These are phyloP conservation scores for Ilyonectria sp. DNA, from an alignment of 2,329 filamentous ascomycete species.

Conservation along the genomic window DNA sequence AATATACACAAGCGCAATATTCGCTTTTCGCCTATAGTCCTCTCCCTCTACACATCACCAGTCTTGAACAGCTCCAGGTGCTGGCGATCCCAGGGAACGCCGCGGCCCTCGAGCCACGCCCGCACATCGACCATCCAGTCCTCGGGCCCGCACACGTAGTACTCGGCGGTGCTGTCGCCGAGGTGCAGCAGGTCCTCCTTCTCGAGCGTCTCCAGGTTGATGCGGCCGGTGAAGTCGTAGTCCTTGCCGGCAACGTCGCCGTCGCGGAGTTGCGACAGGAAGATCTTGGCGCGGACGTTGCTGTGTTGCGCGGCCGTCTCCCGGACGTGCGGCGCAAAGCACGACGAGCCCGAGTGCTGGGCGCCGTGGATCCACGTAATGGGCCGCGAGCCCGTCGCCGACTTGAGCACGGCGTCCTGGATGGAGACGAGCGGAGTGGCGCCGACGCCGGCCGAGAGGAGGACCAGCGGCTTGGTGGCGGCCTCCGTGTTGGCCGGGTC, in stretches of 20 bases:
- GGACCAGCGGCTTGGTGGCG: conserved; percentile 69
- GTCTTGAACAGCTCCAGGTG: conserved; percentile 80
- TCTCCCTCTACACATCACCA: conserved; percentile 53
- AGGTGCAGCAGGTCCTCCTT: conserved; percentile 68
- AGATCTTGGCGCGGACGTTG: conserved; percentile 63
- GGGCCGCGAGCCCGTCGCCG: conserved; percentile 55
- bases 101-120: conserved; percentile 65
- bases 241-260: conserved; percentile 65
- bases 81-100: conserved; percentile 72
- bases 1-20: not conserved
- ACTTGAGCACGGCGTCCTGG: conserved; percentile 66
- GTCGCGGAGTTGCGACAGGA: conserved; percentile 66
- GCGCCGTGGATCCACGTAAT: conserved; percentile 77
- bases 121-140: conserved; percentile 77
- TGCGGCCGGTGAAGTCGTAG: conserved; percentile 71
- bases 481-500: conserved; percentile 61
- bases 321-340: conserved; percentile 70
- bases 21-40: not conserved
- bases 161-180: conserved; percentile 69
- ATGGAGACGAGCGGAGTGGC: conserved; percentile 78
- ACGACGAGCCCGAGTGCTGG: conserved; percentile 64
- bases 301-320: conserved; percentile 55
- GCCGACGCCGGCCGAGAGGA: conserved; percentile 79
- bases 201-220: conserved; percentile 72
- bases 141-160: conserved; percentile 81